Base-by-base conservation (phyloP, 331 rosid species). In the Malus hybrid region DNA sequence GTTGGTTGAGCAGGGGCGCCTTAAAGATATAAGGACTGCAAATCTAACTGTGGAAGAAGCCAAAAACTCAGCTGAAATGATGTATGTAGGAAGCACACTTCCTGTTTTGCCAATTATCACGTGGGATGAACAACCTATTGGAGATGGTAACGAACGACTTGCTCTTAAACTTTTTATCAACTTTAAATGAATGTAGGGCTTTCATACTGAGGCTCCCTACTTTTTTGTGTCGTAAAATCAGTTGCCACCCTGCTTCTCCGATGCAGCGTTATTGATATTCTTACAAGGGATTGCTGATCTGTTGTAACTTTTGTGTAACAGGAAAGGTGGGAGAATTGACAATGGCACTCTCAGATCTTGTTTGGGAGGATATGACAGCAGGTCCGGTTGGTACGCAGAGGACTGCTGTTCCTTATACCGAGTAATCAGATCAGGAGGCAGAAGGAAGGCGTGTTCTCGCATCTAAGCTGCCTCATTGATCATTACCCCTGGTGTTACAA, bases 71-170 rank as follows among this genome's bases (percentile, higher is more conserved):
- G 86, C 85, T n/a, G 99, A 94, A 77, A 94, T 94, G 99, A 92
- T 92, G 99, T 92, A 59, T 73, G 90, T 92, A 3, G 99, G 96
- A 77, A 94, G 99, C 88, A 87, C 96, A 0, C 95, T 94, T 80
- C 99, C 99, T 24, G 2, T 94, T 18, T 67, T 86, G 89, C 99
- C 97, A 19, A 89, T 94, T 73, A 80, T 87, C 59, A 6, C 2
- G 78, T 94, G 99, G 97, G 96, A 90, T 73, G 97, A 85, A 68
- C 81, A 87, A 57, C 91, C 87, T 55, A 83, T 94, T 73, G 96
- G 93, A 16, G 42, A 88, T 77, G 96, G 99, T 94, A 92, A 84
- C 14, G 2, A 44, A 10, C 32, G 3, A 6, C 71, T 54, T 10
- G 9, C 27, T 67, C 19, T 75, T 52, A 32, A 32, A 57, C 55